A percentile compares a stretch with the other conserved stretches of the same genome.
Evolutionary conservation across 1,284 basidiomycete species (phyloP).

Genomic region (Hemileia vastatrix): DNA sequence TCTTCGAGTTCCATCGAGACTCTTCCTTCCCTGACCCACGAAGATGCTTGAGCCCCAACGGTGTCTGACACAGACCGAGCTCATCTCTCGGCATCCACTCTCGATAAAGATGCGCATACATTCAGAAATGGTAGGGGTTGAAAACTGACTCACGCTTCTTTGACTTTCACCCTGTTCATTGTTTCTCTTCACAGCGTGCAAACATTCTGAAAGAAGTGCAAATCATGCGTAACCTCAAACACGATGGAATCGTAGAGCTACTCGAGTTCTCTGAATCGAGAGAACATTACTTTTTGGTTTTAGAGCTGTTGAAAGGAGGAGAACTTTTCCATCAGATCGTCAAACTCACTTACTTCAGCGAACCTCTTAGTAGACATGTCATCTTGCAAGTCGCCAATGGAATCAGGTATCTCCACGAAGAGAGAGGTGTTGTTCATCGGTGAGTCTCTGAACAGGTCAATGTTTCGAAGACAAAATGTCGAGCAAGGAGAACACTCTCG

Average conservation of each 20-base stretch:
- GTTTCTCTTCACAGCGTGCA: slow-evolving; percentile 59
- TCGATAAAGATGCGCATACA: too few species aligned
- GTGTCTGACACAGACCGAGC: too few species aligned
- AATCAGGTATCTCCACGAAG: slow-evolving; percentile 91
- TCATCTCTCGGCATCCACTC: too few species aligned
- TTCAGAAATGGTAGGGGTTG: too few species aligned
- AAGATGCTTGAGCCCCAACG: too few species aligned
- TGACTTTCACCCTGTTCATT: slow-evolving; percentile 9
- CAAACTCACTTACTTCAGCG: slow-evolving; percentile 96
- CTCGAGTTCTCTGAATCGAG: slow-evolving; percentile 77
- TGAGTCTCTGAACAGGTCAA: slow-evolving; percentile 30
- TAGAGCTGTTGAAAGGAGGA: slow-evolving; percentile 88
- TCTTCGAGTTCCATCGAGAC: slow-evolving; percentile 26
- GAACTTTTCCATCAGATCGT: slow-evolving; percentile 99
- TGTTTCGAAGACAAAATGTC: too few species aligned
- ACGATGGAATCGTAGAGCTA: slow-evolving; percentile 80
- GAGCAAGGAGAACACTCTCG: not conserved
- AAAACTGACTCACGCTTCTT: not conserved
- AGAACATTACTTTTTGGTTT: slow-evolving; percentile 86
- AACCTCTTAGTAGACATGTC: slow-evolving; percentile 85
- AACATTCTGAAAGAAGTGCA: slow-evolving; percentile 99
- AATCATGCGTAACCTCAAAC: slow-evolving; percentile 92
- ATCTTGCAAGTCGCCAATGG: slow-evolving; percentile 94
- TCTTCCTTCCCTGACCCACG: not conserved
- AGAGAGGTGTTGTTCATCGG: slow-evolving; percentile 92